Conservation (phyloP, 2,329 filamentous ascomycete genomes). For the Biscogniauxia sp. region DNA sequence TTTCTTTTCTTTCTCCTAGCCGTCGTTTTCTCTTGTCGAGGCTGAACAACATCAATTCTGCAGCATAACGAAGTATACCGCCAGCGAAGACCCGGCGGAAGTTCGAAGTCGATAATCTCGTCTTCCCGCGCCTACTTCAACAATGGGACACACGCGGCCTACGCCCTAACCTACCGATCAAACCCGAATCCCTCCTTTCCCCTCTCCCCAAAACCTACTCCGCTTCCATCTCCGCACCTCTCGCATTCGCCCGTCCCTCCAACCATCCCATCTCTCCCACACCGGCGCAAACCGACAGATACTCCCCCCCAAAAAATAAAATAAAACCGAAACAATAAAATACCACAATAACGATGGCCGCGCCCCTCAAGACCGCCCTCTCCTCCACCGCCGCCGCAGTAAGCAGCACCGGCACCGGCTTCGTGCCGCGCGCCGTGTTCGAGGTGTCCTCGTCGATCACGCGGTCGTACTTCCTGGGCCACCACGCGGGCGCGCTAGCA, state of each 20-base stretch:
- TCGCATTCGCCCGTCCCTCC: neutral
- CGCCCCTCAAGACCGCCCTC: conserved; percentile 11
- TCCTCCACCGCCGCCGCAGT: neutral
- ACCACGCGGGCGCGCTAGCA: conserved; percentile 77
- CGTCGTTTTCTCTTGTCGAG: neutral
- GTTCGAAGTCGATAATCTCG: neutral
- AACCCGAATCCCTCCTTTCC: neutral
- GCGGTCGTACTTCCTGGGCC: conserved; percentile 90
- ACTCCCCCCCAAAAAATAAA: neutral
- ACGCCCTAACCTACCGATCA: neutral
- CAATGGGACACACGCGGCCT: neutral
- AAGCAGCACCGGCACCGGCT: conserved; percentile 35
- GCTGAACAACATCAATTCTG: neutral
- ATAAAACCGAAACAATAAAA: too few relatives aligned
- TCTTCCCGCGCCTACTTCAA: neutral
- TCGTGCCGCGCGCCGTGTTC: conserved; percentile 73
- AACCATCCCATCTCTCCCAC: too few relatives aligned
- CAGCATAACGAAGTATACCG: neutral
- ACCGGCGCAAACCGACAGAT: neutral
- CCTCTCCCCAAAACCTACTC: neutral
- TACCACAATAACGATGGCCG: conserved; percentile 9
- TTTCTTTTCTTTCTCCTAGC: neutral
- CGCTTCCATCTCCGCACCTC: neutral
- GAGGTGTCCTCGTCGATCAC: conserved; percentile 71
- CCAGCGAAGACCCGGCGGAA: neutral